Evolutionary conservation across 257 asterid species (phyloP), one percentile per base, ranked within the genome.

Genomic region (Plantago ovata): DNA sequence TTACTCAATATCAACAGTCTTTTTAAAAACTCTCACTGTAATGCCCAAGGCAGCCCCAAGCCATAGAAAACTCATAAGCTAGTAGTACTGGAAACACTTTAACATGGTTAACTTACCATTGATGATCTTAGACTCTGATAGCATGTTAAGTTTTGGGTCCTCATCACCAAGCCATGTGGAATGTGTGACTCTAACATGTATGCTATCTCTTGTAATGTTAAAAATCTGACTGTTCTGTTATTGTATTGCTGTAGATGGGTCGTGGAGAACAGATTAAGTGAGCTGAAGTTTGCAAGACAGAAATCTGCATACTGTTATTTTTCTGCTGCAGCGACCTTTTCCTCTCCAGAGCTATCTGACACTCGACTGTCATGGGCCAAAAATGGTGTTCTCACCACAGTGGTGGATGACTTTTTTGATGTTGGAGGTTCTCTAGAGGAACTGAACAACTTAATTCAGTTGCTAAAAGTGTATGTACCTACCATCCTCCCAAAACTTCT

Each of bases 331-430:
- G 92, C 93, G 59, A 76, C 94, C 51, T 39, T 79, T 54, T 79
- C 74, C 54, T 60, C 79, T 41, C 94, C 94, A 49, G 94, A 92
- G 60, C 77, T 81, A 60, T 81, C 81, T 24, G 95, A 92, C 69
- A 86, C 94, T 9, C 94, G 98, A 58, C 70, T 92, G 74, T 77
- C 93, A 14, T 92, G 98, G 98, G 98, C 98, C 68, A 84, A 85
- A 75, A 88, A 84, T 59, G 84, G 84, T 43, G 76, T 87, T 36
- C 81, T 92, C 20, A 85, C 96, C 39, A 84, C 96, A 38, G 94
- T 92, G 66, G 87, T 92, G 1, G 96, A 92, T 68, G 98, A 92
- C 79, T 85, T 92, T 63, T 92, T 88, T 42, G 98, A 92, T 43
- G 68, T 80, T 48, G 96, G 88, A 49, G 98, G 93, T 58, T 88